Evolutionary conservation across 768 basidiomycete species (phyloP).

Genomic region (Hortiboletus flavorubellus): DNA sequence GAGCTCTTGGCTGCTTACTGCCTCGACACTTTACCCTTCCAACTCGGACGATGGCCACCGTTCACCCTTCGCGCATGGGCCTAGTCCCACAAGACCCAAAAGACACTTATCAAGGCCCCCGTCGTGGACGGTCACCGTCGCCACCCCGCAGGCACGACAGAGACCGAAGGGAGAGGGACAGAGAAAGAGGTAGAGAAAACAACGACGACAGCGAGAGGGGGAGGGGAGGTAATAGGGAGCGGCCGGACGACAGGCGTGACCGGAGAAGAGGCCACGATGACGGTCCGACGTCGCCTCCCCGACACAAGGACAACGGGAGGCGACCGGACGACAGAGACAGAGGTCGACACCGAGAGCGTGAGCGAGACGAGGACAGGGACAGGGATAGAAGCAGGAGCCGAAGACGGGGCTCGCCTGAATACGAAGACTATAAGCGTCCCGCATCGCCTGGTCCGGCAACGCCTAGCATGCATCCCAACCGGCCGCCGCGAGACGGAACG

Average conservation of each 20-base stretch:
- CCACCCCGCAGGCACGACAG: conserved; percentile 34
- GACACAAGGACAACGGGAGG: neutral
- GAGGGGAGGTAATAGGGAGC: neutral
- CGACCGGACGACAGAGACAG: conserved; percentile 15
- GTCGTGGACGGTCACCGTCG: conserved; percentile 45
- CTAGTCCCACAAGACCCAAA: conserved; percentile 51
- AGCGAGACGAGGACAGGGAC: conserved; percentile 22
- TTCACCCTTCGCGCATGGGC: conserved; percentile 71
- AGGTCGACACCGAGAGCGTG: conserved; percentile 23
- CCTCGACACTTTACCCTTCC: no score
- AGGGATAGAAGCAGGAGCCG: conserved; percentile 14
- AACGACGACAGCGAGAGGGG: conserved; percentile 10
- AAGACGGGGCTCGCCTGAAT: conserved; percentile 54
- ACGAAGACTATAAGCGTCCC: conserved; percentile 54
- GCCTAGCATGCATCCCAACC: conserved; percentile 55
- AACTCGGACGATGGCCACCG: conserved; percentile 52
- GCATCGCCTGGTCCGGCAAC: conserved; percentile 37
- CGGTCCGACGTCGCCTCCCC: conserved; percentile 2
- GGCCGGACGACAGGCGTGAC: conserved; percentile 1
- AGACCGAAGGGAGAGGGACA: conserved; percentile 28
- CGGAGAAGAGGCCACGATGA: neutral
- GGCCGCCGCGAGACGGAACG: conserved; percentile 18
- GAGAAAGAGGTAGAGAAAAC: conserved; percentile 24
- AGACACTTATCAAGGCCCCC: conserved; percentile 3
- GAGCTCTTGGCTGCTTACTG: neutral